A percentile compares a stretch with the other conserved stretches of the same genome.
Evolutionary conservation across 257 asterid species (phyloP).

Genomic region (Petunia secreta): DNA sequence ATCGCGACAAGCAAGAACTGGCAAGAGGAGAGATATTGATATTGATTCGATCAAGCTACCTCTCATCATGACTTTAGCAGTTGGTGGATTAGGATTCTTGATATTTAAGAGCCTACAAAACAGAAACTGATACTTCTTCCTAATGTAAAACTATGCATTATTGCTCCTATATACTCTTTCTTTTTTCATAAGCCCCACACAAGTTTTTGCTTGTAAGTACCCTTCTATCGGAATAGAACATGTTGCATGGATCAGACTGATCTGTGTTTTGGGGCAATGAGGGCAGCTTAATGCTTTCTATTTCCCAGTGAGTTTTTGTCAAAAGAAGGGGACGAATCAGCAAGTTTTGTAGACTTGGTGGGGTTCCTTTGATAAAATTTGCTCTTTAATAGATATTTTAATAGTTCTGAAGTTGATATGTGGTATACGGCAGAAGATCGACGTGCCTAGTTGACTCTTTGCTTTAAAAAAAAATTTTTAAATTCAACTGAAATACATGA

Average conservation of each 20-base stretch:
- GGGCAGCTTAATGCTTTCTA: slow-evolving; percentile 22
- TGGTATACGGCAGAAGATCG: neutral
- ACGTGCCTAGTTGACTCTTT: neutral
- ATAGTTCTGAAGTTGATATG: neutral
- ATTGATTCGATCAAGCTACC: slow-evolving; percentile 34
- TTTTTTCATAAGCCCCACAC: neutral
- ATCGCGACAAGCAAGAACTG: slow-evolving; percentile 24
- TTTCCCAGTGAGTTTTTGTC: slow-evolving; percentile 20
- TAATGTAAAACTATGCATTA: neutral
- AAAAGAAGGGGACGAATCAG: slow-evolving; percentile 12
- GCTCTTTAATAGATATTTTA: neutral
- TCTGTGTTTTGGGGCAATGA: slow-evolving; percentile 27
- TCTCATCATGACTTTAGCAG: slow-evolving; percentile 35
- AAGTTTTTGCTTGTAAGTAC: slow-evolving; percentile 1
- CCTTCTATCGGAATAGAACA: slow-evolving; percentile 25
- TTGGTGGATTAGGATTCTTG: slow-evolving; percentile 47
- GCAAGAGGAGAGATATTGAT: slow-evolving; percentile 30
- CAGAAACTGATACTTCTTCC: slow-evolving; percentile 34
- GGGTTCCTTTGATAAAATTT: neutral
- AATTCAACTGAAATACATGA: no score
- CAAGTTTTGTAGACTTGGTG: slow-evolving; percentile 25
- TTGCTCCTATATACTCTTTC: neutral
- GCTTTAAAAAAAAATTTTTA: no score
- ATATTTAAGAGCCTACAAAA: slow-evolving; percentile 34
- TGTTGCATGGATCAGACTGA: slow-evolving; percentile 21